phyloP scores from a whole-genome alignment of 2,329 filamentous ascomycete genomes.

The Phialophora macrospora region DNA sequence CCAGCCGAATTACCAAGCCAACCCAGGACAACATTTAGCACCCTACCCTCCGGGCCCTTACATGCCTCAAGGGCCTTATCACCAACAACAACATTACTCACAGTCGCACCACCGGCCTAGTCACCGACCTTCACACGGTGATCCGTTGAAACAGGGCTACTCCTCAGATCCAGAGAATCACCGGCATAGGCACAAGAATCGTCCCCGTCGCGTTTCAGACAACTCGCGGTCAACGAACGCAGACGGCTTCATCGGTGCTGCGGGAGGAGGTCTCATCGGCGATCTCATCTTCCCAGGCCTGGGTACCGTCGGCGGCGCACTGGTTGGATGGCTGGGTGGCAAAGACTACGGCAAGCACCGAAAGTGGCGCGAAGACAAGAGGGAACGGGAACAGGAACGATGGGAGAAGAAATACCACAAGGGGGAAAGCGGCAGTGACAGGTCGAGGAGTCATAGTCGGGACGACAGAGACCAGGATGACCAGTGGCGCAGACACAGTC shows the following conservation, averaged over 20 bases:
- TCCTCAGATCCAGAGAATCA: slow-evolving; percentile 39
- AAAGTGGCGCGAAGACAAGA: slow-evolving; percentile 36
- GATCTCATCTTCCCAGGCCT: slow-evolving; percentile 40
- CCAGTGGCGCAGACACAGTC: slow-evolving; percentile 28
- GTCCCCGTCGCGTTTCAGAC: slow-evolving; percentile 27
- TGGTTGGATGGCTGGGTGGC: slow-evolving; percentile 39
- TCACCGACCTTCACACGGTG: slow-evolving; percentile 21
- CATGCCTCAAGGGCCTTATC: slow-evolving; percentile 22
- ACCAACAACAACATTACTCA: slow-evolving; percentile 26
- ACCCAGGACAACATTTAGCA: slow-evolving; percentile 20
- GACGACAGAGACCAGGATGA: slow-evolving; percentile 16
- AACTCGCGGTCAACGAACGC: slow-evolving; percentile 36
- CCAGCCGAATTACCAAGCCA: slow-evolving; percentile 26
- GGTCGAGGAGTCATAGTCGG: slow-evolving; percentile 33
- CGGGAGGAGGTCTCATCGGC: slow-evolving; percentile 39
- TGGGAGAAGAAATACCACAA: slow-evolving; percentile 36
- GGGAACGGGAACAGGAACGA: slow-evolving; percentile 35
- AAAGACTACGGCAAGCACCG: slow-evolving; percentile 39
- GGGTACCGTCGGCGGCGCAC: slow-evolving; percentile 39
- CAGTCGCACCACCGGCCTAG: slow-evolving; percentile 15
- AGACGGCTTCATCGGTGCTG: slow-evolving; percentile 38
- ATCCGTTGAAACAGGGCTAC: slow-evolving; percentile 29
- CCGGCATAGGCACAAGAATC: slow-evolving; percentile 33
- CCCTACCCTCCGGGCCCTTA: slow-evolving; percentile 24
- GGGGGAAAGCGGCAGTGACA: slow-evolving; percentile 9